Percentiles rank a stretch among this genome's conserved stretches.
Evolutionary conservation across 306 rosid genomes (phyloP).

Genomic region (Corylus heterophylla): DNA sequence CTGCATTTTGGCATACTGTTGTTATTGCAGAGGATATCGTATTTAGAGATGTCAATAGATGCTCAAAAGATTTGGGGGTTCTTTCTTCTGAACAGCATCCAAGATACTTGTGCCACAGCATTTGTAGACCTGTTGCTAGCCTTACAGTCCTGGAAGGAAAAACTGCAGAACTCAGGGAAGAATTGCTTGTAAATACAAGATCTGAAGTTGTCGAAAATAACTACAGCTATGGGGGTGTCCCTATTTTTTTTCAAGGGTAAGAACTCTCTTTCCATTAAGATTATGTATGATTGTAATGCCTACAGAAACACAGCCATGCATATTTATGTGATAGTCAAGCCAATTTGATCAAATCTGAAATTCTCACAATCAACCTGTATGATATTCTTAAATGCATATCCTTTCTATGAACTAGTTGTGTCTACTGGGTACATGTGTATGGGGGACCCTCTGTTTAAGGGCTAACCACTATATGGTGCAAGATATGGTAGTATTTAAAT

Average conservation of each 20-base stretch:
- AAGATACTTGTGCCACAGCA: conserved; percentile 20
- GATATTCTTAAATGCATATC: background rate
- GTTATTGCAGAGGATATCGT: conserved; percentile 70
- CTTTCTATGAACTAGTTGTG: background rate
- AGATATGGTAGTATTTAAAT: background rate
- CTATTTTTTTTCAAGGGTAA: conserved; percentile 48
- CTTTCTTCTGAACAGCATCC: conserved; percentile 36
- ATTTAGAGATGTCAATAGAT: conserved; percentile 47
- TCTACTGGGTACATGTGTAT: background rate
- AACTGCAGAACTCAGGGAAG: conserved; percentile 29
- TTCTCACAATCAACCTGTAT: background rate
- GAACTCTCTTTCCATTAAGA: background rate
- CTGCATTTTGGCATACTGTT: conserved; percentile 27
- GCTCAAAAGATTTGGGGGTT: conserved; percentile 20
- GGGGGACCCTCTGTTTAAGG: background rate
- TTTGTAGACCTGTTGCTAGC: conserved; percentile 27
- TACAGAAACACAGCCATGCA: background rate
- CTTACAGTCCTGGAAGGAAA: conserved; percentile 36
- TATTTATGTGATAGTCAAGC: background rate
- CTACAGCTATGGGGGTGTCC: conserved; percentile 15
- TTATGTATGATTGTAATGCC: conserved; percentile 4
- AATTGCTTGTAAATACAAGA: conserved; percentile 27
- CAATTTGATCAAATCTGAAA: background rate
- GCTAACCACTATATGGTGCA: background rate
- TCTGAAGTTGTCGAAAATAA: conserved; percentile 29